Percentiles rank a stretch among this genome's conserved stretches.
These are phyloP conservation scores for Candida frijolesensis DNA, from an alignment of 1,139 yeast genomes.

Conservation along the genomic window DNA sequence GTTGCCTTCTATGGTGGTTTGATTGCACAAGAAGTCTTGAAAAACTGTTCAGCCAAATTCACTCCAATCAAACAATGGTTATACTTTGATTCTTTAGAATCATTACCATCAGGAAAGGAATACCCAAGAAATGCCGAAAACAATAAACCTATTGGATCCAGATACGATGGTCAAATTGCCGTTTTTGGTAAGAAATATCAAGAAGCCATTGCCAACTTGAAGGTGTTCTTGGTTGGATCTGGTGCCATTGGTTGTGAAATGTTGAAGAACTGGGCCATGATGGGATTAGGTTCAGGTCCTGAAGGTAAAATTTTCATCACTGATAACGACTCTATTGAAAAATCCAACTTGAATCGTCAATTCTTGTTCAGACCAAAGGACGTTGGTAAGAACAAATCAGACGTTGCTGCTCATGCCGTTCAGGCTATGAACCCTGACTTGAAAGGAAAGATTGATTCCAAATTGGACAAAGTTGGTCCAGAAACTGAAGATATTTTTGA, in stretches of 20 bases:
- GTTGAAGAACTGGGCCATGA: conserved; percentile 96
- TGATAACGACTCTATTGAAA: conserved; percentile 94
- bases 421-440: conserved; percentile 83
- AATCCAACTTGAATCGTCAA: conserved; percentile 93
- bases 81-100: conserved; percentile 92
- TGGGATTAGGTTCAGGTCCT: conserved; percentile 94
- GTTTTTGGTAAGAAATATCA: conserved; percentile 86
- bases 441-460: conserved; percentile 72
- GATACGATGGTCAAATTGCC: conserved; percentile 93
- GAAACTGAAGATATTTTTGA: conserved; percentile 89
- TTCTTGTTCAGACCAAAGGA: conserved; percentile 92
- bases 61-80: conserved; percentile 88
- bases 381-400: conserved; percentile 90
- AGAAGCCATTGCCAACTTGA: conserved; percentile 69
- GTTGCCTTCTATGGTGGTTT: conserved; percentile 93
- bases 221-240: conserved; percentile 90
- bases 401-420: conserved; percentile 87
- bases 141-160: conserved; percentile 72
- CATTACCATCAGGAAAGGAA: conserved; percentile 64
- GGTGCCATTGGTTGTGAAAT: conserved; percentile 99
- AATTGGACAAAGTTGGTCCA: conserved; percentile 85
- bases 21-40: conserved; percentile 94
- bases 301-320: conserved; percentile 83
- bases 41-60: conserved; percentile 93
- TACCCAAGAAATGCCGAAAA: conserved; percentile 69